Base-by-base conservation (phyloP, 2,329 filamentous ascomycete genomes). In the Hypoxylon sp. region DNA sequence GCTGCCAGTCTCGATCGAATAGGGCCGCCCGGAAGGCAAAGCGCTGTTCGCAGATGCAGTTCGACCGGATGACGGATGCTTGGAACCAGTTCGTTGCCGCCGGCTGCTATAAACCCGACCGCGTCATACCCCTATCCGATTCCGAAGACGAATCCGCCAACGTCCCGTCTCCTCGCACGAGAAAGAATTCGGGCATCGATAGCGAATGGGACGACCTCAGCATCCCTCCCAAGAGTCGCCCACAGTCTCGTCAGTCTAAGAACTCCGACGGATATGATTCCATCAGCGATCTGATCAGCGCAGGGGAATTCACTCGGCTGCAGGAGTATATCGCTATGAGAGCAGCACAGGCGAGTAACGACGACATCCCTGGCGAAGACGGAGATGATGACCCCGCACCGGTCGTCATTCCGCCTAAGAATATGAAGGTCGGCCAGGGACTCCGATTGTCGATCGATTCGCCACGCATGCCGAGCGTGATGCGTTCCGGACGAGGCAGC, bases 161-260 rank as follows among this genome's bases (percentile, higher is more conserved):
- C 15, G 44, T 51, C 24, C 6, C 2, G 2, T 6, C 13, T 37
- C 15, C 28, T 15, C 4, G 39, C 20, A 34, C 19, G 26, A n/a
- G 37, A 17, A 17, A 24, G 7, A 20, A 6, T 15, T 24, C 30
- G 0, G 17, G 46, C 4, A 47, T 2, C 20, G 64, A 66, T 19
- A 65, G 47, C 2, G 70, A 66, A 7, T 72, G 70, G 70, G 70
- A 71, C 37, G 67, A 69, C 20, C 10, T 59, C 6, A 68, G 64
- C 17, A 24, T 66, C 15, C 70, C 70, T 11, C 58, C 56, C 2
- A 17, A 20, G 51, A 8, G 7, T 17, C 13, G 1, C 28, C 59
- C 34, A 4, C 28, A 13, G 4, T 47, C 63, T 15, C 19, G 22
- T 19, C 13, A 37, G 0, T 34, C 20, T 1, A 55, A 61, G 22